Percentiles rank a stretch among this genome's conserved stretches.
Evolutionary conservation across 805 yeast species (phyloP).

Genomic region (Pichia exigua): DNA sequence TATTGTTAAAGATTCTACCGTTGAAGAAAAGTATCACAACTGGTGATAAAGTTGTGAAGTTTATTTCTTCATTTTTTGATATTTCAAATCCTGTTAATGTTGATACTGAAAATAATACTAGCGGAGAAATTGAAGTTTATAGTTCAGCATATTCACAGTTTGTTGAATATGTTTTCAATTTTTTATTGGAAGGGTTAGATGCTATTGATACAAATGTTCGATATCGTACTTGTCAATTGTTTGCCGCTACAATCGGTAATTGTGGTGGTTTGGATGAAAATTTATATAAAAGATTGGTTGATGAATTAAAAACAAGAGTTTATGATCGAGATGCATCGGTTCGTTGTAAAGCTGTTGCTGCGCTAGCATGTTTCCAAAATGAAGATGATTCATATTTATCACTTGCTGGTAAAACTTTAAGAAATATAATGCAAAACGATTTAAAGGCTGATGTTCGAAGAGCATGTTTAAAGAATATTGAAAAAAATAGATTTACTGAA

Average conservation of each 20-base stretch:
- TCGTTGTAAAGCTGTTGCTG: conserved; percentile 76
- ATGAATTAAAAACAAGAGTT: conserved; percentile 54
- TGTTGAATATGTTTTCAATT: conserved; percentile 53
- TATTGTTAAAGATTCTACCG: conserved; percentile 58
- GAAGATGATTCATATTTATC: conserved; percentile 38
- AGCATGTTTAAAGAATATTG: conserved; percentile 68
- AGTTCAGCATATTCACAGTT: conserved; percentile 39
- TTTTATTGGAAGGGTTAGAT: conserved; percentile 68
- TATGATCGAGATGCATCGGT: conserved; percentile 71
- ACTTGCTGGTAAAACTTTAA: conserved; percentile 39
- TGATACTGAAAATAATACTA: conserved; percentile 24
- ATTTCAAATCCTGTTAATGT: conserved; percentile 30
- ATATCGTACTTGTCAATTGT: conserved; percentile 67
- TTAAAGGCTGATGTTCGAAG: conserved; percentile 83
- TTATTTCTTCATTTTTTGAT: conserved; percentile 52
- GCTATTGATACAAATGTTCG: conserved; percentile 73
- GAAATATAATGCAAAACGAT: conserved; percentile 62
- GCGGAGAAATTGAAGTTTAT: conserved; percentile 24
- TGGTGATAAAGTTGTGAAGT: conserved; percentile 71
- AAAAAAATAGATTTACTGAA: conserved; percentile 43
- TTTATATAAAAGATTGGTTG: conserved; percentile 53
- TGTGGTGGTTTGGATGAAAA: conserved; percentile 72
- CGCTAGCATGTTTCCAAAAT: conserved; percentile 69
- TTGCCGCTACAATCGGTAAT: conserved; percentile 63
- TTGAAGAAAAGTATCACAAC: conserved; percentile 60